Conservation (phyloP, 1,139 yeast genomes). For the Pichia sp. region DNA sequence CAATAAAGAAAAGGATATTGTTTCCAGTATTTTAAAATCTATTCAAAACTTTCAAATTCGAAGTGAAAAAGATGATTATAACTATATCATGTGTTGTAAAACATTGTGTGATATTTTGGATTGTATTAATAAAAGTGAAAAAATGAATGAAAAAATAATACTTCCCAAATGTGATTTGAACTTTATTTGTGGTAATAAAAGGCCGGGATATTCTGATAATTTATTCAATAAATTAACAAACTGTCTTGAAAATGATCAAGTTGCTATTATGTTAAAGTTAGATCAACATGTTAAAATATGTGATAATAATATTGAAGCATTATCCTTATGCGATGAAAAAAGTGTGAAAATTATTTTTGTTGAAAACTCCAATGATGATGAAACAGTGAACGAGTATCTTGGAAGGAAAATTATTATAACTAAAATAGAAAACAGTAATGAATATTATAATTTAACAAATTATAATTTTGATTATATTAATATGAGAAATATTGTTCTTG, state of each 20-base stretch:
- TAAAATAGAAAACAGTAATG: constrained; percentile 4
- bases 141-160: no score
- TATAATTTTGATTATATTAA: constrained; percentile 7
- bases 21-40: not conserved
- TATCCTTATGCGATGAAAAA: not conserved
- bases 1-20: constrained; percentile 18
- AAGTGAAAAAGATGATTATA: not conserved
- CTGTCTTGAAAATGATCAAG: not conserved
- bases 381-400: not conserved
- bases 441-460: constrained; percentile 7
- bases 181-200: not conserved
- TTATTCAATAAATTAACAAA: not conserved
- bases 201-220: not conserved
- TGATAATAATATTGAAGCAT: not conserved
- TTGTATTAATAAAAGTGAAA: not conserved
- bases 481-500: constrained; percentile 4
- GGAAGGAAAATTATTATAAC: constrained; percentile 8
- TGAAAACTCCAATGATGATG: not conserved
- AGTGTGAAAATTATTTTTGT: not conserved
- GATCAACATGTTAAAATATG: no score
- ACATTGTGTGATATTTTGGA: not conserved
- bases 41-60: not conserved
- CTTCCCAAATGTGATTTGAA: not conserved
- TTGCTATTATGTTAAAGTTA: not conserved
- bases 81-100: not conserved